These are phyloP conservation scores for Yarrowia sp. DNA, from an alignment of 805 yeast genomes.

Conservation along the genomic window DNA sequence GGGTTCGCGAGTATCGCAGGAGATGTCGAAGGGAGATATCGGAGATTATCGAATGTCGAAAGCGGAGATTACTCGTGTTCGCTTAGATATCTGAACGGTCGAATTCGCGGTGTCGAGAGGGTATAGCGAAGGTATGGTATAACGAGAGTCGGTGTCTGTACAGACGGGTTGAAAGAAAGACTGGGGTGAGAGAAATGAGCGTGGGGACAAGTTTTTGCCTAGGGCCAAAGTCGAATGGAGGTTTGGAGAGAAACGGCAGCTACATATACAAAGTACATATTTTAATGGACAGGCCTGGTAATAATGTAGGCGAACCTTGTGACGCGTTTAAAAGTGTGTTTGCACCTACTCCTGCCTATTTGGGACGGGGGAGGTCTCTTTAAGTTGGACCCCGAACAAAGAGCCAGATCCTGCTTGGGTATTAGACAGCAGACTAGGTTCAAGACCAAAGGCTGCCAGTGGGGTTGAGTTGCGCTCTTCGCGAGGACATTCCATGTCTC, in stretches of 20 bases:
- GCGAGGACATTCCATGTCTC: neutral
- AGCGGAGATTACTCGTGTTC: too few relatives aligned
- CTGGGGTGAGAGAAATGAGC: constrained; percentile 24
- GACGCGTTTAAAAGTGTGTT: constrained; percentile 21
- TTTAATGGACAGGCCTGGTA: constrained; percentile 19
- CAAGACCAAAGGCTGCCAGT: neutral
- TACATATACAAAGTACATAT: constrained; percentile 13
- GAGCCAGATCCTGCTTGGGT: constrained; percentile 21
- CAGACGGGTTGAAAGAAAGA: constrained; percentile 1
- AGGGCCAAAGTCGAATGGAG: too few relatives aligned
- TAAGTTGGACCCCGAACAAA: neutral
- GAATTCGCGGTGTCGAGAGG: neutral
- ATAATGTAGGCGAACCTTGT: constrained; percentile 19
- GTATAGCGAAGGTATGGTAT: constrained; percentile 3
- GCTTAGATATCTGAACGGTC: too few relatives aligned
- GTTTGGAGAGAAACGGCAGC: neutral
- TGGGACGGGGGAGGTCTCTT: neutral
- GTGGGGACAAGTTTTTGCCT: neutral
- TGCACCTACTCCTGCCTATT: constrained; percentile 21
- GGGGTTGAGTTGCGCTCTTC: constrained; percentile 6
- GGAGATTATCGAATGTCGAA: too few relatives aligned
- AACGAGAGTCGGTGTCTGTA: neutral
- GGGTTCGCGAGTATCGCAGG: neutral
- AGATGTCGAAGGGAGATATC: too few relatives aligned
- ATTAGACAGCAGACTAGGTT: neutral